Base-by-base conservation (phyloP, 2,329 filamentous ascomycete species). In the Colletotrichum agaves region DNA sequence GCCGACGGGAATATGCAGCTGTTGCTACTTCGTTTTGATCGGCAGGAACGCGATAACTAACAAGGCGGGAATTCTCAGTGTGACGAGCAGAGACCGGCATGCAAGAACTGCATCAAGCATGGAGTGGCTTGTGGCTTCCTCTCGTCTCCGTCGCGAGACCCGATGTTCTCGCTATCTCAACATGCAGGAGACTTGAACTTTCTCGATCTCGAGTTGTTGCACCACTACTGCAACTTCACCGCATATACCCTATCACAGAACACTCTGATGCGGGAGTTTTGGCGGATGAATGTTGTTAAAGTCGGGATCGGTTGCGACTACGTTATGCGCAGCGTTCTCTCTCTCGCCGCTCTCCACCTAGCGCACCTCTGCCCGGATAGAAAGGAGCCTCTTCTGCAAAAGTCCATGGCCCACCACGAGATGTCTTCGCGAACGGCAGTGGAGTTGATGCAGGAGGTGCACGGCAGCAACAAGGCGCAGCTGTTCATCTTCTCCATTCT, bases 161-260 rank as follows among this genome's bases (percentile, higher is more conserved):
- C 49, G 8, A 65, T 67, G 7, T 23, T 70, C 3, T 68, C 69
- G 31, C 63, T 15, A 10, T 57, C 61, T n/a, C 60, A 55, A 43
- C 67, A 68, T 13, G 55, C 63, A 23, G 33, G 71, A 37, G 61
- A 70, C 6, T 72, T 82, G 17, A 80, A 81, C 23, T 70, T 83
- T 2, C 71, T 80, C 11, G 83, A 87, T 50, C 77, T 87, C 8
- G 84, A 87, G 70, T 78, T 88, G 2, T 76, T 88, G 6, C 84
- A 87, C 71, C 84, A 87, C 74, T 87, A 80, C 69, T 81, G 79
- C 49, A 83, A 80, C 0, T 81, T 80, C 10, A 87, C 85, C 0
- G 80, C 79, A 58, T 75, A 78, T n/a, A 86, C 84, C 0, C 74
- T 87, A 3, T 80, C 80, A 4, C 75, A 74, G 6, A 79, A 83